Base-by-base conservation (phyloP, 805 yeast genomes). In the Saccharomycopsis malanga region DNA sequence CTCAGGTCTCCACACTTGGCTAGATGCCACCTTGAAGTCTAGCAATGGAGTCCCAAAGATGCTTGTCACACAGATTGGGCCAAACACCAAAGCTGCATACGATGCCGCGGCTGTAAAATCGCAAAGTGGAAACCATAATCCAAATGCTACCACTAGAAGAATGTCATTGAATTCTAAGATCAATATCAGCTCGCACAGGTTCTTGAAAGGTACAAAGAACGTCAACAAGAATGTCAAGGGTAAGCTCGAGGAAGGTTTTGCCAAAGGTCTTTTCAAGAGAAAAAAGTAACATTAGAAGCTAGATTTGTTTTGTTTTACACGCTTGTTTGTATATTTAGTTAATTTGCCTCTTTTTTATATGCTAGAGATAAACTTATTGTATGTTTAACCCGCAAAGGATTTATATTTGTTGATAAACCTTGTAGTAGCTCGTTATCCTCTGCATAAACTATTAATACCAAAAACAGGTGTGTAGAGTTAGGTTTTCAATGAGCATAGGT, bases 171-270 rank as follows among this genome's bases (percentile, higher is more conserved):
- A 50, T 36, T 38, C 48, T 3, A 47, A 48, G 37, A 41, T 50
- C 18, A 50, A 50, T 20, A 42, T 47, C 18, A 22, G 45, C 18
- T 39, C 46, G 10, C 54, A 48, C 27, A 29, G 54, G 39, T 48
- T 50, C 20, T 30, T 50, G 21, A 44, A 43, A 29, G 52, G 52
- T 4, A 50, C 54, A 3, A 50, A 47, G 42, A 51, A 43, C 39
- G 54, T 51, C 6, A 48, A 48, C 20, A 45, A 43, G 37, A 51
- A 51, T 45, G 52, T 51, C 14, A 48, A 48, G 34, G 54, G 42
- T 14, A 48, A 48, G 29, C 29, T 51, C 3, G 52, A 44, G 36
- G 50, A 38, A 4, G 53, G 53, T 4, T 38, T 49, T 27, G 39
- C 50, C 3, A 50, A 39, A 23, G 44, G 49, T 3, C 39, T 51